Percentiles rank a stretch among this genome's conserved stretches.
phyloP scores from a whole-genome alignment of 192 early-diverging fungal species.

The Coemansia sp. region DNA sequence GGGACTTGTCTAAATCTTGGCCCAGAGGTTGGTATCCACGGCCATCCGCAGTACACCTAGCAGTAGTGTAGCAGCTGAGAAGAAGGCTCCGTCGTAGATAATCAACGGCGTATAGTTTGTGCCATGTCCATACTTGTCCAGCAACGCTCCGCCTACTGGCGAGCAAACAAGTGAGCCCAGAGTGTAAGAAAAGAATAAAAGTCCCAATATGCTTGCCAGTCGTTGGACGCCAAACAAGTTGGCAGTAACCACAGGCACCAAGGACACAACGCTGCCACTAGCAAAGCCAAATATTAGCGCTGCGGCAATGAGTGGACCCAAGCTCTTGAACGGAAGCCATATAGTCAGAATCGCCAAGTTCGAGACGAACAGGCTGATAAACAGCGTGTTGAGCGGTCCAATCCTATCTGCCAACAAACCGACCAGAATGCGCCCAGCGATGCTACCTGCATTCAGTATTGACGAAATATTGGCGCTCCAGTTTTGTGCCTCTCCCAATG shows the following conservation, averaged over 20 bases:
- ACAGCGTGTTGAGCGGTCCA: constrained; percentile 30
- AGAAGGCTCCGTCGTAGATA: constrained; percentile 29
- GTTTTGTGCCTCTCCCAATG: background rate
- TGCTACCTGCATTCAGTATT: constrained; percentile 35
- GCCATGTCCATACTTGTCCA: constrained; percentile 42
- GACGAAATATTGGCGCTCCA: constrained; percentile 44
- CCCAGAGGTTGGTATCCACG: background rate
- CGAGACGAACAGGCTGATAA: constrained; percentile 8
- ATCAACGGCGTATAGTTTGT: constrained; percentile 29
- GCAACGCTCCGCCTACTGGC: constrained; percentile 22
- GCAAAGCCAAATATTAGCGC: constrained; percentile 34
- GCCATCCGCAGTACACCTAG: constrained; percentile 20
- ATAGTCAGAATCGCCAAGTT: constrained; percentile 25
- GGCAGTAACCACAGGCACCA: constrained; percentile 34
- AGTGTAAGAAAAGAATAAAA: constrained; percentile 27
- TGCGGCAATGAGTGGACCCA: constrained; percentile 14
- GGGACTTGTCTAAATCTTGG: background rate
- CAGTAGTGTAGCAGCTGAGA: constrained; percentile 16
- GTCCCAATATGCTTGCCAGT: constrained; percentile 35
- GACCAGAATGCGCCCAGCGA: constrained; percentile 26
- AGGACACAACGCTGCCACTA: constrained; percentile 29
- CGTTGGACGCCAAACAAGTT: constrained; percentile 32
- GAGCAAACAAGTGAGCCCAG: constrained; percentile 24
- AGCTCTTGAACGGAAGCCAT: constrained; percentile 36
- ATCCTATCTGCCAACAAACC: constrained; percentile 27